Base-by-base conservation (phyloP, 495 filamentous ascomycete genomes). In the Penicillium arizonense region DNA sequence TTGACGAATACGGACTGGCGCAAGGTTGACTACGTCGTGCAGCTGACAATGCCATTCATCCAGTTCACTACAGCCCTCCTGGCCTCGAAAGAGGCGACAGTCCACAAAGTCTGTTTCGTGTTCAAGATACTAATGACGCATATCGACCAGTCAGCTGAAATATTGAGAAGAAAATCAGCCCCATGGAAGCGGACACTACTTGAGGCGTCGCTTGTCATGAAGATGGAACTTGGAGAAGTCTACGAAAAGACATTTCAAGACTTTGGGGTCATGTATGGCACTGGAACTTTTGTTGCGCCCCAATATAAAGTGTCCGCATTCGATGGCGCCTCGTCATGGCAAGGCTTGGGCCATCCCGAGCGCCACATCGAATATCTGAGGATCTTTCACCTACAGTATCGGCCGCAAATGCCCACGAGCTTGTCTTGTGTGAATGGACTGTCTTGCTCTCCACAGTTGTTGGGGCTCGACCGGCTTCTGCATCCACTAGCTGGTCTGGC, bases 351-450 rank as follows among this genome's bases (percentile, higher is more conserved):
- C 16, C 38, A 9, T 24, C 18, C 38, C 38, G 18, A 41, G 18
- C 18, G 38, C 35, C 23, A 41, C 2, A 41, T 41, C 38, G 38
- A 41, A 5, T 41, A 41, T 24, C 38, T 41, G 38, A 41, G 38
- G 38, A 41, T 41, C 16, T 41, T 41, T 41, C 38, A 41, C 20
- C 38, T 41, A 41, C 10, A 41, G 8, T 41, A 41, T 21, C 39
- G 39, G 24, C 39, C 39, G 39, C 0, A 41, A 41, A 41, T 41
- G 39, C 39, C 39, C 21, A 41, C 21, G 21, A 41, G 39, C 39
- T 41, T 41, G 39, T 41, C 39, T 41, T 41, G 21, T 11, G 21
- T 41, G 21, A 41, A 41, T 41, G 39, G 39, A 41, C 39, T 41
- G 21, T 41, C 39, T 41, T 41, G 39, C 8, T 41, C 39, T 12